Conservation (phyloP, 345 rosid genomes). For the Psidium friedrichsthalianum region DNA sequence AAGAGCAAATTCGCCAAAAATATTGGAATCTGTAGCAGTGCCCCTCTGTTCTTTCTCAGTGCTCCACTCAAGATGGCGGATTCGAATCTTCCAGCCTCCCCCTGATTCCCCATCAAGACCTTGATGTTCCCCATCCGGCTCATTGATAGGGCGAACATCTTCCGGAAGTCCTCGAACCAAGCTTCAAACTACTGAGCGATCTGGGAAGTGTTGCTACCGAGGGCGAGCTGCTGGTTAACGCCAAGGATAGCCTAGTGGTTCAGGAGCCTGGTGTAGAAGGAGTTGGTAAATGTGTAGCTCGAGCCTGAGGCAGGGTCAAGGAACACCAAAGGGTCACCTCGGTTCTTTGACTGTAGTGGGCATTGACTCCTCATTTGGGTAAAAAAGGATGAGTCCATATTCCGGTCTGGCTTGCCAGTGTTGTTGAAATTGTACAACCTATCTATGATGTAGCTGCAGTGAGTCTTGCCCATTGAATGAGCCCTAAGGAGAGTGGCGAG, state of each 20-base stretch:
- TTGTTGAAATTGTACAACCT: conserved; percentile 46
- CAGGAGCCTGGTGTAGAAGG: conserved; percentile 40
- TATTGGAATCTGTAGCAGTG: no score
- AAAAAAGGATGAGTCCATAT: conserved; percentile 24
- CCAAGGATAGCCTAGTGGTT: conserved; percentile 38
- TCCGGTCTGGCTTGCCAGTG: conserved; percentile 36
- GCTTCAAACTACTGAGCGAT: conserved; percentile 39
- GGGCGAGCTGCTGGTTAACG: conserved; percentile 61
- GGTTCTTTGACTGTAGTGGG: conserved; percentile 35
- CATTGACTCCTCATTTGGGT: conserved; percentile 25
- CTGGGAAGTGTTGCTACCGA: conserved; percentile 22
- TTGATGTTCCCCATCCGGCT: conserved; percentile 56
- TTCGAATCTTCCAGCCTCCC: no score
- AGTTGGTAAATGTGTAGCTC: conserved; percentile 26
- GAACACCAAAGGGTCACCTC: conserved; percentile 38
- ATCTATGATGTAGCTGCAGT: conserved; percentile 32
- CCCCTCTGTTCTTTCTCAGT: no score
- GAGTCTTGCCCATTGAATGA: conserved; percentile 46
- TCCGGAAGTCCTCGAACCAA: conserved; percentile 49
- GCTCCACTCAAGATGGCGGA: no score
- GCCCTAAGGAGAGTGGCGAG: conserved; percentile 62
- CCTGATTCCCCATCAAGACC: conserved; percentile 44
- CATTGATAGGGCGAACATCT: conserved; percentile 50
- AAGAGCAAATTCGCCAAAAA: no score
- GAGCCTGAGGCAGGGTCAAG: conserved; percentile 52